Base-by-base conservation (phyloP, 768 basidiomycete genomes). In the Tremella fuciformis region DNA sequence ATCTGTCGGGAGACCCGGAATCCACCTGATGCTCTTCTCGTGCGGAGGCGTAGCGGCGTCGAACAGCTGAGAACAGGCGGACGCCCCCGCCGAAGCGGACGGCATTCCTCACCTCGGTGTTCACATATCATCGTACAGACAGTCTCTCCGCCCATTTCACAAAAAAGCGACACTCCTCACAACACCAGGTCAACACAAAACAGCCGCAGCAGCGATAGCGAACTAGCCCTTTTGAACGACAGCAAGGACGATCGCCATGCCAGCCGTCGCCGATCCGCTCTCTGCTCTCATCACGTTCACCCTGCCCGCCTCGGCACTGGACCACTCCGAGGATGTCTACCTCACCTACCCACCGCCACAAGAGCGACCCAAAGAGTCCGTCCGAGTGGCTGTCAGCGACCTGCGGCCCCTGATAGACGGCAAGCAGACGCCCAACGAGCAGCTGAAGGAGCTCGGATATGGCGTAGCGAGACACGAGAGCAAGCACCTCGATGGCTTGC, bases 231-330 rank as follows among this genome's bases (percentile, higher is more conserved):
- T n/a, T n/a, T n/a, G 39, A 46, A 46, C 7, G 16, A 46, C 6
- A 34, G 29, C 29, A 46, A 46, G 15, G n/a, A 18, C n/a, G 7
- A 46, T 15, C 42, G 16, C n/a, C 7, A 69, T 69, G 67, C 64
- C 67, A 19, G 56, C 41, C 19, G 24, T 55, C 16, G 39, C 47
- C 40, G 37, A 26, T 22, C 19, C 49, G 3, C 62, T 64, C 47
- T 57, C 58, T 21, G 67, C 62, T 9, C 48, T 58, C 13, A 63
- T 66, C 51, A 57, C 49, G 16, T 69, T 69, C 55, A 64, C 64
- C 39, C 58, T 69, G 13, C 67, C 65, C 13, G 44, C 26, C 18
- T 39, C 51, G 6, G 38, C 55, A n/a, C 53, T 69, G 19, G 59
- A 60, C 48, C 59, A 62, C 22, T 55, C 58, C 21, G 47, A 29